Base-by-base conservation (phyloP, 108 stramenopile genomes). In the Licmophora abbreviata region DNA sequence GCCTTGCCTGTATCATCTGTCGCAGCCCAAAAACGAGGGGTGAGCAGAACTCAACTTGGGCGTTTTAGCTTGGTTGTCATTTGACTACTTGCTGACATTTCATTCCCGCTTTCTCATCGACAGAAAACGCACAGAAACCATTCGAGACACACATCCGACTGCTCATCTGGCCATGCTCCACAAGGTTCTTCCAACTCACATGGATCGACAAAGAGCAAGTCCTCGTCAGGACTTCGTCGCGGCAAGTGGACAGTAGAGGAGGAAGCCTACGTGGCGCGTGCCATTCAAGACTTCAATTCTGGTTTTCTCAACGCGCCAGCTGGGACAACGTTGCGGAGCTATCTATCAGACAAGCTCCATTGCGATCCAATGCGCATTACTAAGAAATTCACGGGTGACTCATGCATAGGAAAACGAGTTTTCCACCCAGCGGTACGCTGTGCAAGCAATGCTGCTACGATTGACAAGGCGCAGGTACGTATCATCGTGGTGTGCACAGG, bases 281-380 rank as follows among this genome's bases (percentile, higher is more conserved):
- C 95, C 24, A 96, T 99, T 59, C 72, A 79, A 53, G 88, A 92
- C 54, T 99, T 99, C 60, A 91, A 95, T 53, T 64, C 71, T 8
- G 98, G 98, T 7, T 72, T 76, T 36, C 88, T 99, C 35, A 81
- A 88, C 55, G 84, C 95, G 6, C 88, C 85, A 24, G 79, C 94
- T 25, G 98, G 98, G 0, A 95, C 95, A 23, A 99, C 96, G 0
- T 76, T 99, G 28, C 76, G 97, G 14, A 81, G 83, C 11, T 96
- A 88, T 59, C 75, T 99, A 22, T 87, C 93, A 6, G 92, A 95
- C 31, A 93, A 96, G 72, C 77, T 99, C 9, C 73, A 94, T 52
- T 99, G 98, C 48, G 96, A 95, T 71, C 96, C 98, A 11, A 99
- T 99, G 98, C 71, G 98, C n/a, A 97, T 99, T 45, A 97, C 98